phyloP scores from a whole-genome alignment of 345 rosid species.

The Clarkia xantiana region DNA sequence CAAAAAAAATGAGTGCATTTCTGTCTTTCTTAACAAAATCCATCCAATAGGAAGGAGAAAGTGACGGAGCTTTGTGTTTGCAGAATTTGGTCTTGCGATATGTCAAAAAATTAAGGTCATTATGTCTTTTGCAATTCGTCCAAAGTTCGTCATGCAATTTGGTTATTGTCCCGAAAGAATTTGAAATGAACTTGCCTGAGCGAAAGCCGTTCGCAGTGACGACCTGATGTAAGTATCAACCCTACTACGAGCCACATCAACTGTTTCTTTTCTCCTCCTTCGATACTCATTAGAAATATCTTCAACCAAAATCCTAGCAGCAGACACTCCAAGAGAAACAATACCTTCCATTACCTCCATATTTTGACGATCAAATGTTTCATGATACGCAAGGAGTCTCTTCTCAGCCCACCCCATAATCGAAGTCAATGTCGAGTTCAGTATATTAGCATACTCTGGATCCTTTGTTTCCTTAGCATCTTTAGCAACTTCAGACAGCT shows the following conservation, averaged over 20 bases:
- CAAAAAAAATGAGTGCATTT: no score
- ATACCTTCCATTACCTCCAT: constrained; percentile 69
- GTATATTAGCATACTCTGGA: constrained; percentile 65
- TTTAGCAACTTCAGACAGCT: constrained; percentile 75
- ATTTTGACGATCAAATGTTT: constrained; percentile 61
- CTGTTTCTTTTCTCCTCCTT: constrained; percentile 68
- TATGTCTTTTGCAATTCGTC: no score
- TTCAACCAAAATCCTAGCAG: constrained; percentile 83
- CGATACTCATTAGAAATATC: constrained; percentile 94
- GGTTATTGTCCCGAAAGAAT: neutral
- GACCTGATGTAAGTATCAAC: constrained; percentile 96
- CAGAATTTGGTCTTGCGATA: no score
- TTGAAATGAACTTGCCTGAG: constrained; percentile 63
- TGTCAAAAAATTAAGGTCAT: no score
- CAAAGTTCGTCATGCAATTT: no score
- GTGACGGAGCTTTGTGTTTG: no score
- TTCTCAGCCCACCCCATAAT: constrained; percentile 95
- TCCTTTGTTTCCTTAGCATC: constrained; percentile 87
- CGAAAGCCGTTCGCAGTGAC: constrained; percentile 87
- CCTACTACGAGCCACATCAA: constrained; percentile 70
- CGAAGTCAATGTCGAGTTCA: constrained; percentile 73
- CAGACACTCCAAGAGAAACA: constrained; percentile 73
- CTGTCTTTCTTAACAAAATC: no score
- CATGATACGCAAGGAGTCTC: constrained; percentile 93
- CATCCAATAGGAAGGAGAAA: no score